Base-by-base conservation (phyloP, 1,284 basidiomycete species). In the Sphaerobolus stellatus region DNA sequence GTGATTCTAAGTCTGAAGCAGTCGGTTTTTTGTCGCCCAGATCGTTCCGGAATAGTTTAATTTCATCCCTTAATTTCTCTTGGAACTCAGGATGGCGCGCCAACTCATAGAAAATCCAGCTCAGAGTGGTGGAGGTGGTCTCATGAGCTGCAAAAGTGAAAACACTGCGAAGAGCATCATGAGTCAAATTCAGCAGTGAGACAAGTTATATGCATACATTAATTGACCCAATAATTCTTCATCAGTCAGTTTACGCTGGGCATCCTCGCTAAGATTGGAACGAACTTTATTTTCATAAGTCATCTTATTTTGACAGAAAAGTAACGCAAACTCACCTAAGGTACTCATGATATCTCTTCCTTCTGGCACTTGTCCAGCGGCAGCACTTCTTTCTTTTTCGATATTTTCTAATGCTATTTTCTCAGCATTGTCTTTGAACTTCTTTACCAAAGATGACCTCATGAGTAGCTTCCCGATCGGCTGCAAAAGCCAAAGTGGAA, bases 141-240 rank as follows among this genome's bases (percentile, higher is more conserved):
- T 64, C 59, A 7, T 62, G 57, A 14, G 59, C 63, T 14, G 58
- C 52, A 38, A 54, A 25, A 22, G 34, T 54, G 20, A 54, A 2
- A 13, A 24, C 30, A 18, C 52, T 54, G 47, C 8, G 30, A 16
- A 72, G 7, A 74, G 51, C 5, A 74, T 64, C 5, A 75, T 57
- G 1, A 70, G 28, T 72, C 70, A 53, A 51, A 27, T 40, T 24
- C 48, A 24, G 9, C 36, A 11, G 28, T 3, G 4, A 11, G 3
- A 14, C 41, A 43, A 33, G 28, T 29, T 11, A 13, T 45, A 36
- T 20, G 46, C 50, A 44, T 13, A 51, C 50, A 27, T 43, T 75
- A 86, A 79, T 62, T 84, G 80, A 11, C 80, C 67, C 2, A 80
- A 59, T 59, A 84, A 64, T 56, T 83, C 84, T 28, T 76, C 73